phyloP scores from a whole-genome alignment of 2,329 filamentous ascomycete species.

The Xylariales sp. region DNA sequence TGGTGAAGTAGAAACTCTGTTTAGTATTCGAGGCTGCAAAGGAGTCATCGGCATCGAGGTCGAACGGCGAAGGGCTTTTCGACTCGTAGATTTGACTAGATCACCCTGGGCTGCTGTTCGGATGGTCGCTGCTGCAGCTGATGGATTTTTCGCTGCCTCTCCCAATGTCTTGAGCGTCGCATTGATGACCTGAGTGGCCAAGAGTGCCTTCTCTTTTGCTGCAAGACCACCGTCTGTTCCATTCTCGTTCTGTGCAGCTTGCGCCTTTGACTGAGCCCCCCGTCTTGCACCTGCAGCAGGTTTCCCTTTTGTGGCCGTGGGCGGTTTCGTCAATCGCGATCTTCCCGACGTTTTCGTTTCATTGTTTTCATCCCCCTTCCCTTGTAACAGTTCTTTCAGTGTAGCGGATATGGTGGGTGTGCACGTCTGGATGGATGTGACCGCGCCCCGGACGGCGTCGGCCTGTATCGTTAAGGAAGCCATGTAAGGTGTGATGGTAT shows the following conservation, averaged over 20 bases:
- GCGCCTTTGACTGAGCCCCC: slow-evolving; percentile 7
- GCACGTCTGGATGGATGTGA: slow-evolving; percentile 50
- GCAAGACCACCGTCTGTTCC: slow-evolving; percentile 39
- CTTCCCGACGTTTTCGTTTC: slow-evolving; percentile 25
- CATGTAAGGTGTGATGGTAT: slow-evolving; percentile 29
- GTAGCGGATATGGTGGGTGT: slow-evolving; percentile 43
- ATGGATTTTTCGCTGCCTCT: slow-evolving; percentile 55
- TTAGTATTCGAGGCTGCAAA: slow-evolving; percentile 56
- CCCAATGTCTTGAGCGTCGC: slow-evolving; percentile 61
- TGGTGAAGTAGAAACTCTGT: slow-evolving; percentile 54
- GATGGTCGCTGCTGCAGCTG: slow-evolving; percentile 26
- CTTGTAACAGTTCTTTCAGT: slow-evolving; percentile 41
- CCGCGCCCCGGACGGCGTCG: slow-evolving; percentile 49
- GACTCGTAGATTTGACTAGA: slow-evolving; percentile 30
- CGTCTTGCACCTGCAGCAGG: slow-evolving; percentile 10
- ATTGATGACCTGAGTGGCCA: slow-evolving; percentile 73
- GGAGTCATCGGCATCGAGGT: slow-evolving; percentile 55
- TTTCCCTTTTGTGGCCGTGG: slow-evolving; percentile 14
- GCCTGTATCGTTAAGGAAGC: slow-evolving; percentile 37
- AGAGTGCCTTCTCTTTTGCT: slow-evolving; percentile 56
- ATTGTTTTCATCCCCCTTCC: slow-evolving; percentile 22
- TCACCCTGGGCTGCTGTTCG: slow-evolving; percentile 31
- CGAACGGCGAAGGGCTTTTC: slow-evolving; percentile 48
- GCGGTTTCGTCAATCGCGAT: slow-evolving; percentile 22
- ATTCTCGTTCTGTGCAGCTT: slow-evolving; percentile 19